Base-by-base conservation (phyloP, 1,284 basidiomycete species). In the Trichosporon sp. region DNA sequence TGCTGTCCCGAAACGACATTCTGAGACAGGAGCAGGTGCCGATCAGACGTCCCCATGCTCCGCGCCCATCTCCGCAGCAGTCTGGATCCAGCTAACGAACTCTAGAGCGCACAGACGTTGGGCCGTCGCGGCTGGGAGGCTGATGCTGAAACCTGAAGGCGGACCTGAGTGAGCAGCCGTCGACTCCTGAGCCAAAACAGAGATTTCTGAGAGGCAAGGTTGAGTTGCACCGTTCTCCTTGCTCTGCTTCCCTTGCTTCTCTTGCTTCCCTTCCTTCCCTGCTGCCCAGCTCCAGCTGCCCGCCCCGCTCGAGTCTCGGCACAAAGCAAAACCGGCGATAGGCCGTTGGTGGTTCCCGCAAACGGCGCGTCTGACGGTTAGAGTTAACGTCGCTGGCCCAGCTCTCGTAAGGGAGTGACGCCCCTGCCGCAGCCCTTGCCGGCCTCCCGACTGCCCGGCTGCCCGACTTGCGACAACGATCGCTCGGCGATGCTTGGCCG, bases 131-230 rank as follows among this genome's bases (percentile, higher is more conserved):
- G 43, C 43, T 46, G 43, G 26, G 26, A 26, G 26, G 26, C 26
- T 26, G 26, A 26, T 26, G 26, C 26, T 26, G 26, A 26, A 26
- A 26, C 26, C 26, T 26, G 26, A 26, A 26, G 26, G 5, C 43
- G 16, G 43, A n/a, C 43, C 43, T 46, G 43, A 16, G 4, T 4
- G 12, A 51, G 7, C 16, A 4, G 3, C 5, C 19, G 19, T 3
- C 19, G 51, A 19, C 2, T 54, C 51, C 51, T 54, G 51, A 54
- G 51, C 51, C 51, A 54, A 54, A 54, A 54, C 19, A 26, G n/a
- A 16, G 21, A 26, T 10, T 26, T 16, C 12, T 54, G 19, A 7
- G 12, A 4, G 7, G 51, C 5, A 54, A 54, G 16, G 51, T 54
- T 54, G 51, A 54, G 51, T 54, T 54, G 51, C 51, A 54, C 51